Evolutionary conservation across 2,329 filamentous ascomycete species (phyloP), one percentile per base, ranked within the genome.

Genomic region (Calonectria pseudoturangicola): DNA sequence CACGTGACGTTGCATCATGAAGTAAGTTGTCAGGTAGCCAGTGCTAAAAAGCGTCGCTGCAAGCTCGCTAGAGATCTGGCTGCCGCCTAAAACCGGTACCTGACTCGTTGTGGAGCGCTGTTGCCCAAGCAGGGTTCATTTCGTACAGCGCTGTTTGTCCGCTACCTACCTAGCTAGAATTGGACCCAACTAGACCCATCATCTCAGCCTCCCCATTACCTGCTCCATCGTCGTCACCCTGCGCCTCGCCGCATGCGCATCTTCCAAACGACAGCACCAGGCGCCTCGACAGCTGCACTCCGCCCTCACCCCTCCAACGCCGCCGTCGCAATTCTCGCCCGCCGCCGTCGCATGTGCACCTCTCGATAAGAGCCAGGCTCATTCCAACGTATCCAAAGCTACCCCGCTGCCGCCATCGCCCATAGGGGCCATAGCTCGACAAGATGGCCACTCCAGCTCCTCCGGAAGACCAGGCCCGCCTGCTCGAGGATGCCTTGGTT

Each of bases 401-500:
- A 81, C 81, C 81, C 82, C 80, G 77, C 82, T 75, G 79, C 74
- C 62, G 63, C 68, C 56, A 67, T 56, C 36, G 60, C 69, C 66
- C 66, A 74, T 70, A 76, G 70, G 54, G 66, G 70, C 63, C 66
- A 75, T 75, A 78, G 71, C 70, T 76, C 69, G 74, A 82, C 75
- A 75, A 75, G 74, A 86, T 86, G 85, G 86, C 88, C 73, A 88
- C 87, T 71, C 91, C 93, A 81, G 89, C 91, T 80, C 89, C 89
- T 82, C 89, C 92, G 78, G 94, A 96, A 86, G 94, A 96, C 86
- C 94, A 93, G 91, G 95, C 94, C 81, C 94, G 96, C 82, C 92
- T 99, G 88, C 93, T 99, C 80, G 97, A 99, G 88, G 97, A 99
- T 93, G 97, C 97, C 82, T 89, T 98, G 86, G 92, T 94, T 74